phyloP scores from a whole-genome alignment of 306 rosid species.

The Fagus crenata region DNA sequence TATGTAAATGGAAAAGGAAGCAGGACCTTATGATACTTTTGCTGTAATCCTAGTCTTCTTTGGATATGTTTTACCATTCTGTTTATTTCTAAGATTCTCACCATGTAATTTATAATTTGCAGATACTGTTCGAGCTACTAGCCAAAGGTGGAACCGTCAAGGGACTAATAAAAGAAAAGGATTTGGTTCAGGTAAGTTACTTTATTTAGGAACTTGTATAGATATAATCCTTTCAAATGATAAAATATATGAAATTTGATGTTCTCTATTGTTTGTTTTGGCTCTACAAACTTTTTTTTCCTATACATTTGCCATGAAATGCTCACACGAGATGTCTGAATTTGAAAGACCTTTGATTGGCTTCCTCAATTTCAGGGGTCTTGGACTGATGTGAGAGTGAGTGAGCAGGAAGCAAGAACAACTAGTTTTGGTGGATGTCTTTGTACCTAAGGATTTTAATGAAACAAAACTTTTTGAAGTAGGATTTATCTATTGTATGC shows the following conservation, averaged over 20 bases:
- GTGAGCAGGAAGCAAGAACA: neutral
- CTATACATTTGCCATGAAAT: neutral
- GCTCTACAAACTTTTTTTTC: neutral
- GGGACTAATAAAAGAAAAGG: conserved; percentile 72
- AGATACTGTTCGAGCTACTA: conserved; percentile 85
- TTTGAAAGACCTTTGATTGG: neutral
- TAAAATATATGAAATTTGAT: neutral
- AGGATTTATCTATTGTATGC: neutral
- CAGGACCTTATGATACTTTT: conserved; percentile 9
- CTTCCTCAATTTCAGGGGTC: neutral
- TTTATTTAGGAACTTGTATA: neutral
- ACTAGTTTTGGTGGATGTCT: neutral
- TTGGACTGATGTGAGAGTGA: neutral
- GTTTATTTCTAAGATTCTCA: conserved; percentile 14
- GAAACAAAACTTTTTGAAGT: neutral
- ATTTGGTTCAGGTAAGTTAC: conserved; percentile 84
- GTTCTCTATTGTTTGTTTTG: neutral
- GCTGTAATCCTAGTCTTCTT: conserved; percentile 1
- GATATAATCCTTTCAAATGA: neutral
- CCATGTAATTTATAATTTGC: conserved; percentile 31
- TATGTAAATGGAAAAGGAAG: conserved; percentile 19
- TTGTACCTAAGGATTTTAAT: neutral
- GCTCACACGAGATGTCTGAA: neutral
- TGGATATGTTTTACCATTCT: conserved; percentile 8
- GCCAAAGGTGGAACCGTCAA: conserved; percentile 90